A percentile compares a stretch with the other conserved stretches of the same genome.
These are phyloP conservation scores for Sporobolus alterniflorus DNA, from an alignment of 202 grass and related monocot genomes.

Conservation along the genomic window DNA sequence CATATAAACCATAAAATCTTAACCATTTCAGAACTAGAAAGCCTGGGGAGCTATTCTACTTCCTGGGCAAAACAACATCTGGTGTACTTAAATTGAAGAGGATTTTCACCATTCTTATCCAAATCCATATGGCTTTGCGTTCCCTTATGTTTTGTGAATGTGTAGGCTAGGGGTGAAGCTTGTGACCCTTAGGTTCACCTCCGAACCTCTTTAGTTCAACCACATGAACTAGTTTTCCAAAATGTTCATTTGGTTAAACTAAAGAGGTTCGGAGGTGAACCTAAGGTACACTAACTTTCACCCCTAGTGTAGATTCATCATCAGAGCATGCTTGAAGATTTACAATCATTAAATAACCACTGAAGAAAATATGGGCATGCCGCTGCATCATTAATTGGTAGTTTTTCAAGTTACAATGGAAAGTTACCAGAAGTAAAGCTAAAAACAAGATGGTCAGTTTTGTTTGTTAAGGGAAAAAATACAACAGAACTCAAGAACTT, in stretches of 20 bases:
- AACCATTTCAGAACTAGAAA: constrained; percentile 10
- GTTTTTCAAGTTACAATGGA: neutral
- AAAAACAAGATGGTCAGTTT: constrained; percentile 11
- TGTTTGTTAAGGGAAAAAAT: constrained; percentile 26
- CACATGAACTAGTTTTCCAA: too few species aligned
- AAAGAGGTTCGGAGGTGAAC: too few species aligned
- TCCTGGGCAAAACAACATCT: constrained; percentile 22
- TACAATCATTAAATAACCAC: neutral
- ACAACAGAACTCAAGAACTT: constrained; percentile 16
- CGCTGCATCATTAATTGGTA: constrained; percentile 11
- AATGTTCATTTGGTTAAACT: too few species aligned
- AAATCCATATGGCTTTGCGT: too few species aligned
- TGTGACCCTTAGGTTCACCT: too few species aligned
- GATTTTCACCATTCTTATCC: too few species aligned
- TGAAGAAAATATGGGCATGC: neutral
- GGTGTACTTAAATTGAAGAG: neutral
- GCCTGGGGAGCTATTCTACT: neutral
- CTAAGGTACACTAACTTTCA: too few species aligned
- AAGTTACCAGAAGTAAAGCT: neutral
- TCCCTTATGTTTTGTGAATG: too few species aligned
- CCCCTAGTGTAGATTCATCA: too few species aligned
- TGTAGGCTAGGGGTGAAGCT: too few species aligned
- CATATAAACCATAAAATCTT: constrained; percentile 10
- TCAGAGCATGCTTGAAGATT: neutral
- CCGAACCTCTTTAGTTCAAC: too few species aligned